Evolutionary conservation across 805 yeast species (phyloP), one percentile per base, ranked within the genome.

Genomic region (Kodamaea lidongshanica): DNA sequence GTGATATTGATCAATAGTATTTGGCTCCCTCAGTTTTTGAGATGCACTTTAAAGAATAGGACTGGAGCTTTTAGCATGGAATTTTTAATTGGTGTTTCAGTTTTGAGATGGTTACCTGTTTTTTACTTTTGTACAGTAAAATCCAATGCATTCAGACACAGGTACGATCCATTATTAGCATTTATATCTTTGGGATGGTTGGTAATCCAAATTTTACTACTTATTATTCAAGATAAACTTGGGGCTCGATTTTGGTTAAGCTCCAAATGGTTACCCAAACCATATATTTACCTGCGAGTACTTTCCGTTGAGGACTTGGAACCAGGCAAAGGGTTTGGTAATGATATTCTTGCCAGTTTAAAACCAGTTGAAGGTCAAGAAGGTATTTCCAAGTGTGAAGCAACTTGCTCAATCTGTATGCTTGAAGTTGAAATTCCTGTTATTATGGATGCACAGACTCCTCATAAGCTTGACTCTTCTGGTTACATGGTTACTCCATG

Each of bases 331-430:
- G 52, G 52, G 5, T 77, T 74, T 43, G 33, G 33, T 4, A 52
- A 72, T 12, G 80, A 74, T 28, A 61, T 70, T 11, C 58, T 66
- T 25, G 48, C 61, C 13, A 57, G 56, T 22, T 52, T 61, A 26
- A 50, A 53, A 20, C 41, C 48, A 10, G 45, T 30, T 13, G 35
- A 37, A 12, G 46, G 57, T 16, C 39, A 31, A 5, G 45, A 47
- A 9, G 59, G 52, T 33, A 39, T 54, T 6, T 44, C 58, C 10
- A 43, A 49, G 28, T 72, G 74, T 45, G 60, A 71, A 29, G 69
- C 77, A 7, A 92, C 80, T 41, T 88, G 96, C 64, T 82, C 95
- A 6, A 85, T 88, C 39, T 88, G 96, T 61, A 87, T 88, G 95
- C 74, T 68, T 32, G 73, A 74, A 7, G 72, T 85, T n/a, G 77